Conservation (phyloP, 1,284 basidiomycete species). For the Apiotrichum domesticum region DNA sequence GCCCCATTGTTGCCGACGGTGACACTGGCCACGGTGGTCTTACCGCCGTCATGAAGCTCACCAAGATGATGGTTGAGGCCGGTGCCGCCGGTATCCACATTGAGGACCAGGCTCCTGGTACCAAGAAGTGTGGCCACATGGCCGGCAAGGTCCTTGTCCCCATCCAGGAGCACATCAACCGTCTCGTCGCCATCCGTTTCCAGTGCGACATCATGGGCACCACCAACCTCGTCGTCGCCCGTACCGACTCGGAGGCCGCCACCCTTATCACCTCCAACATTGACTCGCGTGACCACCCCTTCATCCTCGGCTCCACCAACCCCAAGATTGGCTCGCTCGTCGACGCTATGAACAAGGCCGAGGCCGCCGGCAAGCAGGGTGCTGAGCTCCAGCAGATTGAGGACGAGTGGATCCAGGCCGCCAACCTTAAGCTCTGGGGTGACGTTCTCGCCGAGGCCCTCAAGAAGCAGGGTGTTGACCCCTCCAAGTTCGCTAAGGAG, state of each 20-base stretch:
- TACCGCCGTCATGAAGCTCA: slow-evolving; percentile 91
- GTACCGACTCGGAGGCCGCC: slow-evolving; percentile 81
- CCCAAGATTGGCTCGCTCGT: slow-evolving; percentile 62
- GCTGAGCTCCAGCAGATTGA: slow-evolving; percentile 77
- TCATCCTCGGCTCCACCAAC: slow-evolving; percentile 91
- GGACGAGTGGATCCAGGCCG: slow-evolving; percentile 73
- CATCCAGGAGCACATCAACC: slow-evolving; percentile 71
- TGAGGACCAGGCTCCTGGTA: slow-evolving; percentile 64
- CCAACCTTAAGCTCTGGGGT: slow-evolving; percentile 74
- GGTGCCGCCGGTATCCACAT: slow-evolving; percentile 68
- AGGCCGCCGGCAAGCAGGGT: slow-evolving; percentile 71
- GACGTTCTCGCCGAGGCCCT: slow-evolving; percentile 69
- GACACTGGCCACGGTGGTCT: slow-evolving; percentile 71
- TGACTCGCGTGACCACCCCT: slow-evolving; percentile 91
- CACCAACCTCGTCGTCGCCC: slow-evolving; percentile 66
- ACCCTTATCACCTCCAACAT: slow-evolving; percentile 96
- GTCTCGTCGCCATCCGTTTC: slow-evolving; percentile 66
- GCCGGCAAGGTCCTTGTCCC: slow-evolving; percentile 62
- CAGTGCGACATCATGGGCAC: slow-evolving; percentile 77
- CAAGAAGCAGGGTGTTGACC: slow-evolving; percentile 54
- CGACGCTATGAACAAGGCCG: slow-evolving; percentile 75
- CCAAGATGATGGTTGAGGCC: slow-evolving; percentile 73
- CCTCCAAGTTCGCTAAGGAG: slow-evolving; percentile 38
- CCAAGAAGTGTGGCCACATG: slow-evolving; percentile 60
- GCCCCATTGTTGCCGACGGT: slow-evolving; percentile 89